Base-by-base conservation (phyloP, 352 stramenopile genomes). In the Globisporangium uncinulatum region DNA sequence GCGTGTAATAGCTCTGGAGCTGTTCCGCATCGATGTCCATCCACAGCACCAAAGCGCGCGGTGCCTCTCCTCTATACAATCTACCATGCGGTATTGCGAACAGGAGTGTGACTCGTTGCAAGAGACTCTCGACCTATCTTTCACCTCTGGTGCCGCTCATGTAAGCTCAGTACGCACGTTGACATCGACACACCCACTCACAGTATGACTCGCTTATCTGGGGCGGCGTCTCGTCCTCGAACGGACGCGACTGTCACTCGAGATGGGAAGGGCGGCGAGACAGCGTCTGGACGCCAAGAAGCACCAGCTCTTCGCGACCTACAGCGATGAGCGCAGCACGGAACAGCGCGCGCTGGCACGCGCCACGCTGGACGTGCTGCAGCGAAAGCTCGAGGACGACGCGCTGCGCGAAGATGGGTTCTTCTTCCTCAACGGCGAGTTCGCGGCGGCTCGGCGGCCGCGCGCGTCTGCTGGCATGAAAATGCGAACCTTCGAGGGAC, bases 351-450 rank as follows among this genome's bases (percentile, higher is more conserved):
- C 61, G 1, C 63, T 71, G 42, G 72, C 72, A 21, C 64, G 72
- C 8, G 68, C 41, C n/a, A 84, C 77, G 73, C 73, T 89, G 8
- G 72, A 83, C 32, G 66, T 62, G 9, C 61, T 89, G 24, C 76
- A 87, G 54, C 65, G 70, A 36, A 87, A 86, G 50, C 65, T 89
- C 19, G 67, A 76, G 9, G 76, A 89, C 39, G 79, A 89, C 50
- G 74, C 79, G 5, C 54, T 85, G 31, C 70, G 73, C 48, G 74
- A 89, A 61, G 76, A 89, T 46, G 78, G 76, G 1, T 89, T 86
- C 50, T 84, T 57, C 61, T 89, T 89, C 42, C 20, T 70, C n/a
- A 66, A 89, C 50, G 69, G 72, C 3, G 67, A 63, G 19, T 81
- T 63, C 54, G 51, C 59, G 29, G 74, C 81, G 29, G 60, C 65